Evolutionary conservation across 495 filamentous ascomycete genomes (phyloP).

Genomic region (Aspergillus sparsus): DNA sequence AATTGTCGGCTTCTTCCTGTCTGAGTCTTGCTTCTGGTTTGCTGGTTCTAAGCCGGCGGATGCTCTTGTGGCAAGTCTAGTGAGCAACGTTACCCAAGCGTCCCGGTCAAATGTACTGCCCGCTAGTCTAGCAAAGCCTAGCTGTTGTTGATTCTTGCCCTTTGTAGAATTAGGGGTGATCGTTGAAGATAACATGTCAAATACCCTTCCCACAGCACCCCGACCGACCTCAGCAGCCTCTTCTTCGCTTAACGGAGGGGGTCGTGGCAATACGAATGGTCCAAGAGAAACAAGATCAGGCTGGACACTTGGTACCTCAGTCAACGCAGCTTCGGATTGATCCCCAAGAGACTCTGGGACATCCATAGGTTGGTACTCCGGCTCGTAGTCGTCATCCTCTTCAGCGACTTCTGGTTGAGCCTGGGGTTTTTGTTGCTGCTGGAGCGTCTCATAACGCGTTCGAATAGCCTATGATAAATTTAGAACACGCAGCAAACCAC

Average conservation of each 20-base stretch:
- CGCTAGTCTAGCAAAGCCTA: slow-evolving; percentile 79
- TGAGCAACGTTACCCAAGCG: slow-evolving; percentile 85
- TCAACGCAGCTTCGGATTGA: slow-evolving; percentile 64
- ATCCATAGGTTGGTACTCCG: slow-evolving; percentile 73
- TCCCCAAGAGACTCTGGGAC: slow-evolving; percentile 71
- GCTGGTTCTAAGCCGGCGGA: slow-evolving; percentile 63
- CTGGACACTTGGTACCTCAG: slow-evolving; percentile 52
- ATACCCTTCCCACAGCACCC: slow-evolving; percentile 70
- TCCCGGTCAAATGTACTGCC: slow-evolving; percentile 85
- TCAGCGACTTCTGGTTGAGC: slow-evolving; percentile 49
- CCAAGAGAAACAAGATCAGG: slow-evolving; percentile 60
- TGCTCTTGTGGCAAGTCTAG: slow-evolving; percentile 81
- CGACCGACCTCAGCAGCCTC: slow-evolving; percentile 68
- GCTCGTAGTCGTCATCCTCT: slow-evolving; percentile 90
- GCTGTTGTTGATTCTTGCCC: slow-evolving; percentile 38
- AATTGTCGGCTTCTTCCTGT: slow-evolving; percentile 41
- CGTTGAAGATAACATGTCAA: slow-evolving; percentile 69
- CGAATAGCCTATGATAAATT: slow-evolving; percentile 46
- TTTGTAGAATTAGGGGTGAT: slow-evolving; percentile 56
- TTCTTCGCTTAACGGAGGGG: slow-evolving; percentile 67
- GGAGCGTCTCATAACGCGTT: slow-evolving; percentile 46
- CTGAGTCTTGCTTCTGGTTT: slow-evolving; percentile 31
- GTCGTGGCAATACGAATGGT: slow-evolving; percentile 76
- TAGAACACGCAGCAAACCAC: slow-evolving; percentile 21
- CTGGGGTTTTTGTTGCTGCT: slow-evolving; percentile 44